Percentiles rank a stretch among this genome's conserved stretches.
Evolutionary conservation across 2,329 filamentous ascomycete species (phyloP).

Genomic region (Aureobasidium sp.): DNA sequence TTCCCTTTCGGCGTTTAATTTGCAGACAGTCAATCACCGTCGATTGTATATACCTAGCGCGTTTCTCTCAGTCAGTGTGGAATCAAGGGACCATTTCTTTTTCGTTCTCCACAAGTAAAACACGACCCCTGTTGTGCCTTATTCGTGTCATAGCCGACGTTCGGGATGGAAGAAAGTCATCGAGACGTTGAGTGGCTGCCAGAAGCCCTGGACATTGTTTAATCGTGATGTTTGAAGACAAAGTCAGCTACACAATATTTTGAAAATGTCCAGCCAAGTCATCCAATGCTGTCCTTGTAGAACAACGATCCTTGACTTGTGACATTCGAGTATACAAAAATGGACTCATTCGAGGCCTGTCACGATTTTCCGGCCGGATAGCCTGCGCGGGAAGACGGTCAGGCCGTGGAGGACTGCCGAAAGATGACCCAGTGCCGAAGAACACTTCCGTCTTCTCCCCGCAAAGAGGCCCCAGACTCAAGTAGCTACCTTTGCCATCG

Average conservation of each 20-base stretch:
- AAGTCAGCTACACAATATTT: not conserved
- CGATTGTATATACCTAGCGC: slow-evolving; percentile 14
- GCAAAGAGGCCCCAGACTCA: slow-evolving; percentile 1
- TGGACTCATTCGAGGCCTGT: not conserved
- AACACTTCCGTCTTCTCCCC: slow-evolving; percentile 7
- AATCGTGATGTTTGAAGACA: not conserved
- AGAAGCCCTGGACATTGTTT: not conserved
- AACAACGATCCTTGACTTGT: not conserved
- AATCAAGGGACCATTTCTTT: slow-evolving; percentile 8
- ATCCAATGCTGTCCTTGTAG: not conserved
- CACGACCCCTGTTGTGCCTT: not conserved
- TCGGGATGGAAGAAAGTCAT: not conserved
- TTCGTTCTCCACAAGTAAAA: not conserved
- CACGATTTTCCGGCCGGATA: not conserved
- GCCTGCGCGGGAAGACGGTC: not conserved
- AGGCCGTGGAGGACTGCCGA: slow-evolving; percentile 6
- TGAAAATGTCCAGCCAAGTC: not conserved
- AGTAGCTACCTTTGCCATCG: not conserved
- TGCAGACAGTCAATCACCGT: slow-evolving; percentile 12
- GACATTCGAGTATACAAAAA: not conserved
- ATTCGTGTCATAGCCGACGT: not conserved
- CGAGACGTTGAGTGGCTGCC: not conserved
- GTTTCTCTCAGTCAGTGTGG: slow-evolving; percentile 9
- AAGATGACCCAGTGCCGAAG: slow-evolving; percentile 6
- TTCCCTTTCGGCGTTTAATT: slow-evolving; percentile 11